phyloP scores from a whole-genome alignment of 805 yeast genomes.

The Hanseniaspora hatyaiensis region DNA sequence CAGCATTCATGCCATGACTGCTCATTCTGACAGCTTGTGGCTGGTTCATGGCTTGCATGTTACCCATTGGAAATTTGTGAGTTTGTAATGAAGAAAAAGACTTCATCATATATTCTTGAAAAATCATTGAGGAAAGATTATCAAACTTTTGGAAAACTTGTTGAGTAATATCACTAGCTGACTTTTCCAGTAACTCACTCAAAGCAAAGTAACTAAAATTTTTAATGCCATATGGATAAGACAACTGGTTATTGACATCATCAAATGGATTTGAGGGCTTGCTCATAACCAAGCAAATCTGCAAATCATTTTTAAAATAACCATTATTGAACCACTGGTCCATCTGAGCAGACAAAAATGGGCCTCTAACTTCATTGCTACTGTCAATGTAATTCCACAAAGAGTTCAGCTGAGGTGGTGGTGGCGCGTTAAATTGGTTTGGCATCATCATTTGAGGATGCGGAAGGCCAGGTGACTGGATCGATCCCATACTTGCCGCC shows the following conservation, averaged over 20 bases:
- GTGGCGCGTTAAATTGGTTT: constrained; percentile 11
- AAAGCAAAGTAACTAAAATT: constrained; percentile 22
- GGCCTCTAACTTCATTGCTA: constrained; percentile 67
- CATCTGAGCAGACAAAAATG: constrained; percentile 65
- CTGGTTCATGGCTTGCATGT: background rate
- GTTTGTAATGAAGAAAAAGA: no score
- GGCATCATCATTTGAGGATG: constrained; percentile 13
- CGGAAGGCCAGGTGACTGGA: background rate
- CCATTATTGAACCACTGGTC: constrained; percentile 63
- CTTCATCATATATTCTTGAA: constrained; percentile 1
- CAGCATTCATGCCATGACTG: no score
- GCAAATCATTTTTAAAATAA: constrained; percentile 47
- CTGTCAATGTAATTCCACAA: constrained; percentile 71
- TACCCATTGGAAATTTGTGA: no score
- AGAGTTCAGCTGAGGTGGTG: constrained; percentile 26
- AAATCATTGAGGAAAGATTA: background rate
- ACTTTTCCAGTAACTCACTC: constrained; percentile 23
- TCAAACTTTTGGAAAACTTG: constrained; percentile 6
- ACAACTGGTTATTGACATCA: constrained; percentile 21
- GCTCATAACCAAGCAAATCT: constrained; percentile 38
- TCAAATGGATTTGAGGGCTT: constrained; percentile 21
- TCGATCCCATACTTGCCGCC: background rate
- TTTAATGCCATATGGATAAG: constrained; percentile 24
- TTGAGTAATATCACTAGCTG: constrained; percentile 20
- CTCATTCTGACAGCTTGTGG: no score